These are phyloP conservation scores for Penicillium argentinense DNA, from an alignment of 495 filamentous ascomycete species.

Conservation along the genomic window DNA sequence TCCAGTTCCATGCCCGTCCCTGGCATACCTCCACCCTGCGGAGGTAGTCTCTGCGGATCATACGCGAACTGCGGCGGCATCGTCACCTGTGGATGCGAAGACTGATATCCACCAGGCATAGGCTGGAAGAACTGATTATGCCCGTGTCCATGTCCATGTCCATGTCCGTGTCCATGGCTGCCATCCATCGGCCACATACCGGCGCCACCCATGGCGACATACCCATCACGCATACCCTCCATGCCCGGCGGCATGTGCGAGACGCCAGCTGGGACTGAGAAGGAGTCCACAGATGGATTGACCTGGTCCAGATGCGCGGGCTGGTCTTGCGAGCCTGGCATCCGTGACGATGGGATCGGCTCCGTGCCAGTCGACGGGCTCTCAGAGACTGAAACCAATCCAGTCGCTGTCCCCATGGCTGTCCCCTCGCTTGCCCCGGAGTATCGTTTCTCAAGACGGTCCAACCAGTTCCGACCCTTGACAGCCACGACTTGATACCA, in stretches of 20 bases:
- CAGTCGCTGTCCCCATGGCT: background rate
- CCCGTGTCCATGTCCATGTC: background rate
- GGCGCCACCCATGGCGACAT: slow-evolving; percentile 20
- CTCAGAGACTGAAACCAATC: slow-evolving; percentile 10
- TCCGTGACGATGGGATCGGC: slow-evolving; percentile 5
- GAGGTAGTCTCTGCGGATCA: slow-evolving; percentile 25
- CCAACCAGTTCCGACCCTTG: slow-evolving; percentile 39
- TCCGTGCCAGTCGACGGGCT: slow-evolving; percentile 10
- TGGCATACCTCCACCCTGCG: slow-evolving; percentile 11
- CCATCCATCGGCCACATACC: slow-evolving; percentile 29
- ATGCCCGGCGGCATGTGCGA: slow-evolving; percentile 17
- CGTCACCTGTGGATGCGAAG: slow-evolving; percentile 10
- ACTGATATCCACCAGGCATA: slow-evolving; percentile 17
- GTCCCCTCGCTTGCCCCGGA: slow-evolving; percentile 1
- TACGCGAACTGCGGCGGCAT: slow-evolving; percentile 29
- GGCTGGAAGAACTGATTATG: slow-evolving; percentile 18
- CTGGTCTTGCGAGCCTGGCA: slow-evolving; percentile 11
- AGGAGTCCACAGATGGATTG: slow-evolving; percentile 12
- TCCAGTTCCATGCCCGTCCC: slow-evolving; percentile 37
- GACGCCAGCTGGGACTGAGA: slow-evolving; percentile 14
- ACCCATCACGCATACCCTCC: slow-evolving; percentile 20
- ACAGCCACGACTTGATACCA: slow-evolving; percentile 39
- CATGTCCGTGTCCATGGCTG: slow-evolving; percentile 17
- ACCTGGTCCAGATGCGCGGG: slow-evolving; percentile 8
- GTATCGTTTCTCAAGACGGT: slow-evolving; percentile 32